Percentiles rank a stretch among this genome's conserved stretches.
Conservation (phyloP, 345 rosid species). For the Brassica nigra region DNA sequence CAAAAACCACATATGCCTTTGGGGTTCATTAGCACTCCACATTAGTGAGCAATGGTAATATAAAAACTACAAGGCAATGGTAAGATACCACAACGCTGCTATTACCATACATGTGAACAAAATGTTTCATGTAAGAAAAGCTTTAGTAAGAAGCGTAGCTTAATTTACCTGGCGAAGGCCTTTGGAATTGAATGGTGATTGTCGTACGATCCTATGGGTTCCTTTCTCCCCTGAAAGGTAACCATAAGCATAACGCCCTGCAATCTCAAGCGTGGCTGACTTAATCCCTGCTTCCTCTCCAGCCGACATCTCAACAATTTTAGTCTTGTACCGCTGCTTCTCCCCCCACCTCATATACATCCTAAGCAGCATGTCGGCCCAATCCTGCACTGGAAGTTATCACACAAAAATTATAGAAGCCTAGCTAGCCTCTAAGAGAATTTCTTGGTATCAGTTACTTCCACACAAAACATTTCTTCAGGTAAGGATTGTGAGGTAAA, state of each 20-base stretch:
- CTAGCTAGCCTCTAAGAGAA: background rate
- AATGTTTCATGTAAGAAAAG: background rate
- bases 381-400: slow-evolving; percentile 85
- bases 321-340: slow-evolving; percentile 81
- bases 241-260: slow-evolving; percentile 91
- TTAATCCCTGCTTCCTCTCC: slow-evolving; percentile 99
- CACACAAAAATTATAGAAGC: background rate
- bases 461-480: too few species aligned
- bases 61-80: background rate
- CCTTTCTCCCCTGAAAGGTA: slow-evolving; percentile 95
- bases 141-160: background rate
- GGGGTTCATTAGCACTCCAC: background rate
- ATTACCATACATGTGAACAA: background rate
- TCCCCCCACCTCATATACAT: slow-evolving; percentile 99
- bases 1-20: slow-evolving; percentile 1
- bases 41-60: background rate
- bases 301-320: slow-evolving; percentile 79
- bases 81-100: background rate
- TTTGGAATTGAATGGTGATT: slow-evolving; percentile 96
- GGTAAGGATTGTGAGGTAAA: background rate
- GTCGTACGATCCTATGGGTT: slow-evolving; percentile 92
- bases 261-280: slow-evolving; percentile 82
- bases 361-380: slow-evolving; percentile 98
- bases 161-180: slow-evolving; percentile 86
- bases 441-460: slow-evolving; percentile 6